Base-by-base conservation (phyloP, 2,329 filamentous ascomycete species). In the Stemphylium lycopersici region DNA sequence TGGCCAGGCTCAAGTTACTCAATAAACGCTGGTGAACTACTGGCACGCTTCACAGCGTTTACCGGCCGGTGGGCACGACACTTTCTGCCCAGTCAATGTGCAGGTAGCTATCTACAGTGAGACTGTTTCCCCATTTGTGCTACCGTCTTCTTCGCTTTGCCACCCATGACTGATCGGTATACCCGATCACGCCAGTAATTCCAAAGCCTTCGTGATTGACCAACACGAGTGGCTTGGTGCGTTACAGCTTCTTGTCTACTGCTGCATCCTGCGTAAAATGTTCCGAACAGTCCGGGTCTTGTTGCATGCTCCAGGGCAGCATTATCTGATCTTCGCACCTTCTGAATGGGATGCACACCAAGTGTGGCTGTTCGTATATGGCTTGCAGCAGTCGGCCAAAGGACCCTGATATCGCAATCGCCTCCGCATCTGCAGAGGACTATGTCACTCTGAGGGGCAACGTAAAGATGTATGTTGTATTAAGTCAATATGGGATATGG, bases 31-130 rank as follows among this genome's bases (percentile, higher is more conserved):
- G 38, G 38, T 48, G 24, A 41, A 52, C 22, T 36, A 43, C 37
- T 36, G 34, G 32, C 40, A 51, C 40, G 56, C 44, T 53, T 36
- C 56, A 59, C 56, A 45, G 20, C 44, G 55, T 45, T 40, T 50
- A 22, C 10, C 31, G 15, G 20, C 20, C 12, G 18, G 31, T 50
- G 31, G 24, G 16, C 20, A 33, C 45, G 50, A 29, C 32, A 22
- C 31, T 32, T 36, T n/a, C n/a, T 32, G 41, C n/a, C 26, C 24
- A 24, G 37, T 31, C 32, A 32, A 33, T 18, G 36, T 16, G 18
- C 16, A 20, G 6, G 22, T 22, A 36, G n/a, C 33, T 16, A 43
- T 6, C 6, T 16, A 38, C 10, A 20, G 41, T 26, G 42, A 42
- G n/a, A 41, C 20, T 12, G 34, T 18, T 41, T 50, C 45, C 37